A percentile compares a stretch with the other conserved stretches of the same genome.
Evolutionary conservation across 768 basidiomycete species (phyloP).

Genomic region (Suillus subalutaceus): DNA sequence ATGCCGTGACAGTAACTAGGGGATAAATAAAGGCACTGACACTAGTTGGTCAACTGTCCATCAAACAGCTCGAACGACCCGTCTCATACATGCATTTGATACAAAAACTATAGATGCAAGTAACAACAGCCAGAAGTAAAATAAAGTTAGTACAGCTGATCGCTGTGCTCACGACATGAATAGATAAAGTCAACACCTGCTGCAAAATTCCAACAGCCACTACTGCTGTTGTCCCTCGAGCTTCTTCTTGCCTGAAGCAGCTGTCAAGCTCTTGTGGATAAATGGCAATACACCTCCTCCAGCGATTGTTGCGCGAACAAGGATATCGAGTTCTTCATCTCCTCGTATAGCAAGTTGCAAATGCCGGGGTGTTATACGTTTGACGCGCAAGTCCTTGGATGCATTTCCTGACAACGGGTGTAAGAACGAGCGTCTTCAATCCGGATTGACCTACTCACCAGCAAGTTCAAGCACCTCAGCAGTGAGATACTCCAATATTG

Average conservation of each 20-base stretch:
- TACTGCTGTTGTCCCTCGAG: constrained; percentile 33
- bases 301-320: constrained; percentile 93
- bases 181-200: constrained; percentile 6
- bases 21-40: neutral
- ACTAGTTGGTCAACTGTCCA: neutral
- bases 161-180: neutral
- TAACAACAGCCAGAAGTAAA: neutral
- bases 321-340: constrained; percentile 95
- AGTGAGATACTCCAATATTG: constrained; percentile 94
- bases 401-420: constrained; percentile 71
- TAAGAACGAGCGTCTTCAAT: neutral
- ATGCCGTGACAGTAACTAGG: neutral
- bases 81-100: neutral
- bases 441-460: constrained; percentile 50
- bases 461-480: constrained; percentile 96
- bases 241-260: constrained; percentile 51
- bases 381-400: constrained; percentile 95
- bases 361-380: constrained; percentile 96
- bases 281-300: constrained; percentile 88
- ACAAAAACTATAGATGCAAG: constrained; percentile 10
- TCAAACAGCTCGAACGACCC: neutral
- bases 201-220: constrained; percentile 2
- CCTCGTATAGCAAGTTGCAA: constrained; percentile 95
- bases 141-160: constrained; percentile 6
- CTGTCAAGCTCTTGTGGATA: constrained; percentile 83